Conservation (phyloP, 805 yeast genomes). For the Kluyveromyces lactis region DNA sequence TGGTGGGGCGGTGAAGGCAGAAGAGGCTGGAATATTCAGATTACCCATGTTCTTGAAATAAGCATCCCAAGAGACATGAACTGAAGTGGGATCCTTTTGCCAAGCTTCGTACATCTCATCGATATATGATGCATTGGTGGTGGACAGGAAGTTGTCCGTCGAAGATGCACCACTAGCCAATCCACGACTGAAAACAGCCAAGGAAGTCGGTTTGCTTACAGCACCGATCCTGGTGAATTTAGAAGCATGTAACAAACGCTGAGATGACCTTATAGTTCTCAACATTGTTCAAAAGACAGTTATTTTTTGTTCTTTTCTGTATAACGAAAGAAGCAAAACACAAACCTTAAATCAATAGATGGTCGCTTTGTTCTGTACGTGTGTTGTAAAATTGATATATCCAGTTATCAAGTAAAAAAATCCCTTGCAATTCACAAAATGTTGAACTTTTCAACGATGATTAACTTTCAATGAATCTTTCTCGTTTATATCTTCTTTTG, state of each 20-base stretch:
- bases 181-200: constrained; percentile 5
- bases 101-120: constrained; percentile 98
- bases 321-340: too few species aligned
- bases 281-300: constrained; percentile 2
- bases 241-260: constrained; percentile 3
- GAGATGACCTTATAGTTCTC: constrained; percentile 5
- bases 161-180: constrained; percentile 11
- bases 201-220: neutral
- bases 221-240: neutral
- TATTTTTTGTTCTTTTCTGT: too few species aligned
- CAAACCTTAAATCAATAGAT: too few species aligned
- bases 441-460: too few species aligned
- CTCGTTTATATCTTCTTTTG: too few species aligned
- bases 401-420: too few species aligned
- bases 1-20: constrained; percentile 89
- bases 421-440: too few species aligned
- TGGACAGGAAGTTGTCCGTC: constrained; percentile 68
- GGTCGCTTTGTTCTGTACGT: too few species aligned
- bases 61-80: constrained; percentile 95
- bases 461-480: too few species aligned
- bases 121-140: constrained; percentile 82
- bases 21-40: constrained; percentile 56
- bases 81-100: constrained; percentile 82
- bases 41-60: constrained; percentile 86
- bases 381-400: too few species aligned